Percentiles rank a stretch among this genome's conserved stretches.
phyloP scores from a whole-genome alignment of 208 protist species.

The Trypanosoma rangeli region DNA sequence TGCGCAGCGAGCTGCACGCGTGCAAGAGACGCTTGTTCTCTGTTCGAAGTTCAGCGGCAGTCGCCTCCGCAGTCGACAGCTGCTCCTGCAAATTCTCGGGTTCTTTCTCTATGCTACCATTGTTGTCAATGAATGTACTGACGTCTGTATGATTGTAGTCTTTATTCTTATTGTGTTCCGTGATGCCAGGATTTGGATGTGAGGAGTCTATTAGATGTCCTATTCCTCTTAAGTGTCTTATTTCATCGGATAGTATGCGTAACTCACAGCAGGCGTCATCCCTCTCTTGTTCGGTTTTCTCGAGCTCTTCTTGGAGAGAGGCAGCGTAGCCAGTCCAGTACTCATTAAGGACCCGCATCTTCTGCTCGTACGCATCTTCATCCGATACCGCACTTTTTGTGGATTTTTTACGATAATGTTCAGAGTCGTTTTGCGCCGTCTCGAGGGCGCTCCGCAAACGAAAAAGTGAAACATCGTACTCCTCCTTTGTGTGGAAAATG shows the following conservation, averaged over 20 bases:
- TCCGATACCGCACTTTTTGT: background rate
- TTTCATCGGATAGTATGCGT: background rate
- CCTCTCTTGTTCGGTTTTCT: background rate
- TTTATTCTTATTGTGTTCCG: background rate
- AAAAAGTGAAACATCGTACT: conserved; percentile 2
- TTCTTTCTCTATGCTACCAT: conserved; percentile 2
- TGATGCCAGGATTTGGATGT: background rate
- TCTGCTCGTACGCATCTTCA: background rate
- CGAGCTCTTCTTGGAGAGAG: conserved; percentile 8
- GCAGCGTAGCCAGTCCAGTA: conserved; percentile 16
- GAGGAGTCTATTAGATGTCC: background rate
- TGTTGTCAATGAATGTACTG: conserved; percentile 5
- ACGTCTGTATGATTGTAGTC: background rate
- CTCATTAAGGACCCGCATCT: conserved; percentile 13
- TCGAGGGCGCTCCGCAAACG: conserved; percentile 7
- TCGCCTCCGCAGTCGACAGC: background rate
- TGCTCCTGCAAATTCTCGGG: background rate
- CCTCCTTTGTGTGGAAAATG: background rate
- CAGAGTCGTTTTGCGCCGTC: conserved; percentile 7
- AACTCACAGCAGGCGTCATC: conserved; percentile 12
- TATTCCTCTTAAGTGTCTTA: background rate
- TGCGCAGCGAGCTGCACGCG: background rate
- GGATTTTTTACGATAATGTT: conserved; percentile 7
- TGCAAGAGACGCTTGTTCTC: background rate
- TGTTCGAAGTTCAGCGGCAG: background rate